phyloP scores from a whole-genome alignment of 805 yeast genomes.

The Phaffomyces opuntiae region DNA sequence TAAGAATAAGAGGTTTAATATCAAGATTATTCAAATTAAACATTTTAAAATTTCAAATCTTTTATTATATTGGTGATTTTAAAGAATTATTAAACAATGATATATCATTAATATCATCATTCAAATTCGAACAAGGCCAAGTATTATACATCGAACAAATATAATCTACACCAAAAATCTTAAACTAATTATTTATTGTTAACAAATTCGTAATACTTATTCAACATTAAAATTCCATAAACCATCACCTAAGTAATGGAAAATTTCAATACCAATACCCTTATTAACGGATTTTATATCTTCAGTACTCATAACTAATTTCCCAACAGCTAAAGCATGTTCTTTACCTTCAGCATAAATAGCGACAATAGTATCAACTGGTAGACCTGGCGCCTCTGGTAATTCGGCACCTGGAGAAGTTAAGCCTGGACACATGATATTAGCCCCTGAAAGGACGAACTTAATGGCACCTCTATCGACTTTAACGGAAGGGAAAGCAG shows the following conservation, averaged over 20 bases:
- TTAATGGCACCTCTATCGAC: slow-evolving; percentile 97
- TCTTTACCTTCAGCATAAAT: slow-evolving; percentile 93
- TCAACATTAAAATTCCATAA: slow-evolving; percentile 61
- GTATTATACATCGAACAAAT: slow-evolving; percentile 5
- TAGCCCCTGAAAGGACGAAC: slow-evolving; percentile 92
- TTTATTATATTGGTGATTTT: slow-evolving; percentile 16
- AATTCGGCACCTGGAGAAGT: slow-evolving; percentile 79
- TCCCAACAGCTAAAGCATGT: slow-evolving; percentile 85
- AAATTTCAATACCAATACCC: slow-evolving; percentile 82
- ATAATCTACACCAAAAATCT: not conserved
- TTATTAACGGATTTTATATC: slow-evolving; percentile 79
- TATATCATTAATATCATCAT: slow-evolving; percentile 19
- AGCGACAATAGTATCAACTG: slow-evolving; percentile 65
- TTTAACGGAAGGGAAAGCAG: slow-evolving; percentile 75
- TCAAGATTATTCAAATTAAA: slow-evolving; percentile 18
- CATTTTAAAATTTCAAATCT: slow-evolving; percentile 21
- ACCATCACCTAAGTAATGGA: slow-evolving; percentile 86
- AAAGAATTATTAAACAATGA: slow-evolving; percentile 20
- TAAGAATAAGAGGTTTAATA: slow-evolving; percentile 29
- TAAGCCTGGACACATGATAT: slow-evolving; percentile 94
- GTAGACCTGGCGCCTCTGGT: slow-evolving; percentile 65
- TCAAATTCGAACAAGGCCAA: slow-evolving; percentile 16
- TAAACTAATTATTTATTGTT: not conserved
- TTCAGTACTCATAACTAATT: slow-evolving; percentile 77
- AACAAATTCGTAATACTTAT: slow-evolving; percentile 12